Evolutionary conservation across 805 yeast species (phyloP).

Genomic region (Candida vaughaniae): DNA sequence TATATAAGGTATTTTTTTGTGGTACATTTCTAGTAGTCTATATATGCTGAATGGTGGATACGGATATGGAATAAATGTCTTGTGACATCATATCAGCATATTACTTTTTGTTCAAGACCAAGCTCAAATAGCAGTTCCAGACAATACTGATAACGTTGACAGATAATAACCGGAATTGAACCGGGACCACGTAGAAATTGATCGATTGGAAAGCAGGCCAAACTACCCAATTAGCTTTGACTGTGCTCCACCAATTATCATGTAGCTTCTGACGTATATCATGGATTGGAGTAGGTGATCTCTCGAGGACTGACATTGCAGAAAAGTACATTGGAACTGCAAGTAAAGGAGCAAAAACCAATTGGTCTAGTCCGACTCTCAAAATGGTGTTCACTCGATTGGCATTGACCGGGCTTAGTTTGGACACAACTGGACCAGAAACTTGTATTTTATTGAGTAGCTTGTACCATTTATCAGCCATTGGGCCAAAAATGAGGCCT

Average conservation of each 20-base stretch:
- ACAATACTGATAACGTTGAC: slow-evolving; percentile 72
- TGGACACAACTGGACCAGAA: neutral
- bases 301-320: slow-evolving; percentile 65
- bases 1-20: no score
- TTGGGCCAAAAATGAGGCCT: slow-evolving; percentile 68
- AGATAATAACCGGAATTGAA: slow-evolving; percentile 61
- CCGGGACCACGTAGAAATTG: slow-evolving; percentile 77
- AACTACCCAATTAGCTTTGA: slow-evolving; percentile 73
- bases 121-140: slow-evolving; percentile 82
- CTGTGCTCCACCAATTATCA: slow-evolving; percentile 62
- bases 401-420: neutral
- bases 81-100: neutral
- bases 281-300: slow-evolving; percentile 34
- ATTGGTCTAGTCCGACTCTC: slow-evolving; percentile 70
- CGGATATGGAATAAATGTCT: no score
- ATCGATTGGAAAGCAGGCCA: slow-evolving; percentile 88
- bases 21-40: no score
- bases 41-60: no score
- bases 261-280: slow-evolving; percentile 44
- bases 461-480: slow-evolving; percentile 72
- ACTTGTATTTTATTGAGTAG: slow-evolving; percentile 38
- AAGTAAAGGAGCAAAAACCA: slow-evolving; percentile 71
- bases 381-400: slow-evolving; percentile 19
- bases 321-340: slow-evolving; percentile 70
- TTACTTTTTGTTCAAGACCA: slow-evolving; percentile 27